A percentile compares a stretch with the other conserved stretches of the same genome.
Conservation (phyloP, 495 filamentous ascomycete species). For the Xylaria scruposa region DNA sequence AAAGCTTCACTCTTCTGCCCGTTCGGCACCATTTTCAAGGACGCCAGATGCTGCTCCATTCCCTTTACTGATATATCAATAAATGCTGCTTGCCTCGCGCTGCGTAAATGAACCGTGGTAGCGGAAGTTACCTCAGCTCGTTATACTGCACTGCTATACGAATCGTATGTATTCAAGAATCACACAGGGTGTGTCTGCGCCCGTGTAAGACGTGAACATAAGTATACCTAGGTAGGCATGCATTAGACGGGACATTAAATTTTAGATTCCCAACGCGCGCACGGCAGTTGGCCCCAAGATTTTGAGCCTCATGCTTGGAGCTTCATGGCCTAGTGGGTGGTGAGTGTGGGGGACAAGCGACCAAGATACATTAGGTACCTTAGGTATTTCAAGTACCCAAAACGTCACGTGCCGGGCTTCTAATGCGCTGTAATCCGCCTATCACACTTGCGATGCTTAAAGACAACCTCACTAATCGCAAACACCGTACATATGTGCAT, state of each 20-base stretch:
- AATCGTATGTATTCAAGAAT: neutral
- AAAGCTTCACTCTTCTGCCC: neutral
- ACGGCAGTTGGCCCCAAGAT: conserved; percentile 3
- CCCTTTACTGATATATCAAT: neutral
- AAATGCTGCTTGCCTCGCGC: neutral
- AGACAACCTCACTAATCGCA: conserved; percentile 3
- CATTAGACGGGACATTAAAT: neutral
- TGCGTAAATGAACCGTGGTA: neutral
- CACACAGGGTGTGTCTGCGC: neutral
- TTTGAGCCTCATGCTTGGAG: conserved; percentile 22
- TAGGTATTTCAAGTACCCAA: conserved; percentile 1
- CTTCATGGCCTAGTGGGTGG: neutral
- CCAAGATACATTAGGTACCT: neutral
- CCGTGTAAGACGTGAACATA: neutral
- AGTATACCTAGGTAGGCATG: neutral
- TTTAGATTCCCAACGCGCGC: neutral
- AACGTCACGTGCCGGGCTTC: conserved; percentile 12
- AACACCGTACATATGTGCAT: neutral
- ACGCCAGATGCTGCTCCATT: neutral
- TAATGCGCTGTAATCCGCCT: neutral
- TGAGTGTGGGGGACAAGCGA: neutral
- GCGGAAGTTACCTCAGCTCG: neutral
- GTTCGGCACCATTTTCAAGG: neutral
- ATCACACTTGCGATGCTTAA: neutral
- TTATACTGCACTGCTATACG: neutral